A percentile compares a stretch with the other conserved stretches of the same genome.
Conservation (phyloP, 345 rosid species). For the Citrus inodora region DNA sequence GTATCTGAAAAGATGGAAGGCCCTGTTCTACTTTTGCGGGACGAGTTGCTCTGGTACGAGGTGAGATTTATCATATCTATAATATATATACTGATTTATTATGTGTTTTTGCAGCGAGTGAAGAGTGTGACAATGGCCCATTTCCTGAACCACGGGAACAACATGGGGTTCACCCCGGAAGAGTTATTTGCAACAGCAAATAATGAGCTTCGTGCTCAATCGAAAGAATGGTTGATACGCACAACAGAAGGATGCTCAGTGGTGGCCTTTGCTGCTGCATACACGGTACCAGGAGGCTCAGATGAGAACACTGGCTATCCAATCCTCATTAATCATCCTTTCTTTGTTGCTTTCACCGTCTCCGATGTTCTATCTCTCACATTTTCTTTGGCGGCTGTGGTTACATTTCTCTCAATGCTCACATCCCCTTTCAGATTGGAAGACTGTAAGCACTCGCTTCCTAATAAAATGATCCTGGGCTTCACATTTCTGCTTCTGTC, state of each 20-base stretch:
- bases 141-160: constrained; percentile 4
- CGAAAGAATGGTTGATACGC: constrained; percentile 18
- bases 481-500: constrained; percentile 2
- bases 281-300: constrained; percentile 23
- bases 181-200: background rate
- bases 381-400: constrained; percentile 13
- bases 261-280: constrained; percentile 26
- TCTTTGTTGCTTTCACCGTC: constrained; percentile 13
- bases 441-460: constrained; percentile 6
- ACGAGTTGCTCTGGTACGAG: constrained; percentile 22
- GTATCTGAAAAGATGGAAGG: constrained; percentile 14
- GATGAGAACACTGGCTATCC: constrained; percentile 15
- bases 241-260: constrained; percentile 24
- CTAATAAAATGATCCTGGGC: background rate
- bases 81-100: no score
- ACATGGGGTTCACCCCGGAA: background rate
- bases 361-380: constrained; percentile 18
- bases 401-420: constrained; percentile 22
- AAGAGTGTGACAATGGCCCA: background rate
- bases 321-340: constrained; percentile 6
- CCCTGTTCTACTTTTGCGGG: constrained; percentile 20
- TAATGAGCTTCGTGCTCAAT: constrained; percentile 1
- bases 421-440: constrained; percentile 13
- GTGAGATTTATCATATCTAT: background rate
- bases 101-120: no score